phyloP scores from a whole-genome alignment of 257 asterid species.

The Solanum clarkiae region DNA sequence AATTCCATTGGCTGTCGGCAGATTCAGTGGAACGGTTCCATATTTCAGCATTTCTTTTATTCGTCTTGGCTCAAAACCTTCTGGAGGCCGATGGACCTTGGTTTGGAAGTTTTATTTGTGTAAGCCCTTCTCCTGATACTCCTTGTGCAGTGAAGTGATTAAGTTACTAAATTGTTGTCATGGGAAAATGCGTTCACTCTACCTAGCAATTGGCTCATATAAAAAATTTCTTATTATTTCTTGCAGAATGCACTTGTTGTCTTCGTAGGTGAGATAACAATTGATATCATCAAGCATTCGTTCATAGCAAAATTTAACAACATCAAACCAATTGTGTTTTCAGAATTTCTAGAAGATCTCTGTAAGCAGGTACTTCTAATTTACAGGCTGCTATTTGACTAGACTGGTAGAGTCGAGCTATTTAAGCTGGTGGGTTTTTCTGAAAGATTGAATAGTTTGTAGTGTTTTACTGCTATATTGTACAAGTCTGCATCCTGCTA shows the following conservation, averaged over 20 bases:
- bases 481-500: neutral
- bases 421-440: neutral
- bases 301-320: constrained; percentile 91
- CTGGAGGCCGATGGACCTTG: constrained; percentile 96
- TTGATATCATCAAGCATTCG: constrained; percentile 86
- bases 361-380: constrained; percentile 71
- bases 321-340: constrained; percentile 82
- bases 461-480: neutral
- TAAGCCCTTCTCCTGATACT: constrained; percentile 21
- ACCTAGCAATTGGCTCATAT: neutral
- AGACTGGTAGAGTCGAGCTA: neutral
- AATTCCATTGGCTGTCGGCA: constrained; percentile 20
- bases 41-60: constrained; percentile 77
- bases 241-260: constrained; percentile 91
- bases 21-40: constrained; percentile 98
- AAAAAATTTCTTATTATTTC: neutral
- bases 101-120: constrained; percentile 71
- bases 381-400: neutral
- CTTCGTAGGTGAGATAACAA: constrained; percentile 70
- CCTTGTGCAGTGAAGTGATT: neutral
- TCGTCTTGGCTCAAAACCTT: constrained; percentile 93
- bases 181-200: neutral
- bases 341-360: constrained; percentile 90
- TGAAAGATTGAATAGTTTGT: neutral
- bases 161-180: neutral